Percentiles rank a stretch among this genome's conserved stretches.
These are phyloP conservation scores for Leccinum longicurvipes DNA, from an alignment of 768 basidiomycete genomes.

Conservation along the genomic window DNA sequence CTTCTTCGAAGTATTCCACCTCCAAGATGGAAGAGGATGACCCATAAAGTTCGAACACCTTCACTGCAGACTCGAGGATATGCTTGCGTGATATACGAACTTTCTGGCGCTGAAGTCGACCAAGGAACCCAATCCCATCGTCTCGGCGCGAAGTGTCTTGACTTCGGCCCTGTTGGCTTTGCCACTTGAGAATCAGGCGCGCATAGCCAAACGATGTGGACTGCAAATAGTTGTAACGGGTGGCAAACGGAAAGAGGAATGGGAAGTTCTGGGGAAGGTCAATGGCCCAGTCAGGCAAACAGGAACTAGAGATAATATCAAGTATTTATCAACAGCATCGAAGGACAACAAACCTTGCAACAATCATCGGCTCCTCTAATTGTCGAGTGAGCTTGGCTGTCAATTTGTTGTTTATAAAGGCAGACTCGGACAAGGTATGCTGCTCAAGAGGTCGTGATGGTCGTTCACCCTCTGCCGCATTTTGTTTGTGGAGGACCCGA, in stretches of 20 bases:
- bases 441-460: conserved; percentile 44
- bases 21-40: conserved; percentile 92
- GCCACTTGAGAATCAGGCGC: conserved; percentile 92
- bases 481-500: conserved; percentile 81
- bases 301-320: conserved; percentile 55
- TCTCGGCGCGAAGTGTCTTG: conserved; percentile 81
- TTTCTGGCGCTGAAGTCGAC: conserved; percentile 91
- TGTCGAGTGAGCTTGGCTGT: conserved; percentile 97
- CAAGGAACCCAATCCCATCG: conserved; percentile 89
- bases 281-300: conserved; percentile 95
- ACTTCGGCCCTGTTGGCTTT: conserved; percentile 77
- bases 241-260: conserved; percentile 98
- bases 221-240: conserved; percentile 95
- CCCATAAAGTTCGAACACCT: conserved; percentile 95
- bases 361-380: conserved; percentile 97
- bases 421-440: conserved; percentile 67
- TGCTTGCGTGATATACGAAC: conserved; percentile 94
- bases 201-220: conserved; percentile 98
- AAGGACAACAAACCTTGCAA: conserved; percentile 69
- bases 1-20: conserved; percentile 98
- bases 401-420: conserved; percentile 96
- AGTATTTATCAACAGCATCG: background rate
- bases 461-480: conserved; percentile 69
- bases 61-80: conserved; percentile 92
- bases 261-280: conserved; percentile 96